Conservation (phyloP, 345 rosid genomes). For the Populus deltoides region DNA sequence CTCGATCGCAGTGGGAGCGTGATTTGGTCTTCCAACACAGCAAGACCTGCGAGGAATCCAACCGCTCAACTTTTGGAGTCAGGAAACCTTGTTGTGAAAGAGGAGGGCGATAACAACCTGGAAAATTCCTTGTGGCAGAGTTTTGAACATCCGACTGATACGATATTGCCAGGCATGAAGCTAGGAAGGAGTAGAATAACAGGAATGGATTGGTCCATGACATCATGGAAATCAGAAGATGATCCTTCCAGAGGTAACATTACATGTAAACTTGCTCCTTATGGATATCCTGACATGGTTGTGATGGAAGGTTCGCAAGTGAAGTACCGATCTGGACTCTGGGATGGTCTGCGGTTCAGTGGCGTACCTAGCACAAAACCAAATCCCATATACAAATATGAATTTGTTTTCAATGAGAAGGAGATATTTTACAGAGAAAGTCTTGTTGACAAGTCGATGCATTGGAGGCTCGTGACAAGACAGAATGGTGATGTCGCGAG, state of each 20-base stretch:
- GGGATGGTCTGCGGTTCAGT: conserved; percentile 30
- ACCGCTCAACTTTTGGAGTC: too few relatives aligned
- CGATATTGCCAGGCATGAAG: too few relatives aligned
- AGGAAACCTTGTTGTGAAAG: too few relatives aligned
- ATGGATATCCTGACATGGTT: conserved; percentile 27
- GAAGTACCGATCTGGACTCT: conserved; percentile 29
- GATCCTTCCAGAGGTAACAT: conserved; percentile 41
- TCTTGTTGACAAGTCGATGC: too few relatives aligned
- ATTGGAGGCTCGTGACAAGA: too few relatives aligned
- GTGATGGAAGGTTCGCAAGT: conserved; percentile 13
- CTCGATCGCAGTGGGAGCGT: background rate
- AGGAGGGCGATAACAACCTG: too few relatives aligned
- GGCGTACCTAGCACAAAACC: conserved; percentile 2
- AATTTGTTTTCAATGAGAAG: background rate
- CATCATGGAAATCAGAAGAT: conserved; percentile 34
- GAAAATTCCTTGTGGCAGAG: too few relatives aligned
- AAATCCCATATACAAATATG: background rate
- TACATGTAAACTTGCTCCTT: conserved; percentile 3
- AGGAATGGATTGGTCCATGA: conserved; percentile 4
- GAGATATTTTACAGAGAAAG: too few relatives aligned
- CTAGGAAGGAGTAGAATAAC: background rate
- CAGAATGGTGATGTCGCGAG: too few relatives aligned
- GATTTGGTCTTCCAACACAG: background rate
- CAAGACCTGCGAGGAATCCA: background rate
- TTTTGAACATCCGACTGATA: too few relatives aligned